A percentile compares a stretch with the other conserved stretches of the same genome.
Conservation (phyloP, 495 filamentous ascomycete genomes). For the Podospora pseudoanserina region DNA sequence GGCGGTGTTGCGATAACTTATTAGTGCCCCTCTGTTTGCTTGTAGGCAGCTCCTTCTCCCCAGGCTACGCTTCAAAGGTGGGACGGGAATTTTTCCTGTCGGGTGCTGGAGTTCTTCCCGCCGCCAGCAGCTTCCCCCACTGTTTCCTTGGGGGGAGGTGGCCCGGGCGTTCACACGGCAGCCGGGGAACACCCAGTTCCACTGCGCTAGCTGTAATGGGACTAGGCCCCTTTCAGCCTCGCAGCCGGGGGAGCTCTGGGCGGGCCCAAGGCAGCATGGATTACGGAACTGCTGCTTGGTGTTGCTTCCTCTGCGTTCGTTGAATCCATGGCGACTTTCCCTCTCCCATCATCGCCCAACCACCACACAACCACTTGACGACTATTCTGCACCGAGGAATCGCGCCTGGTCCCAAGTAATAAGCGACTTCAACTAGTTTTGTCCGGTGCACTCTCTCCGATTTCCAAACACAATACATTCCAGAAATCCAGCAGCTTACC, state of each 20-base stretch:
- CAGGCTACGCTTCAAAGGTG: conserved; percentile 23
- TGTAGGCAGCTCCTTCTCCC: conserved; percentile 28
- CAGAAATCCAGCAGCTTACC: neutral
- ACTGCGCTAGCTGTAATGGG: conserved; percentile 19
- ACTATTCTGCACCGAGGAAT: neutral
- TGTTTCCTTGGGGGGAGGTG: neutral
- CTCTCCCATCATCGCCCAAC: conserved; percentile 14
- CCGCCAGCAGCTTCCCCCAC: conserved; percentile 8
- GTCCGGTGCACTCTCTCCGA: neutral
- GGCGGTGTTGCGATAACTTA: conserved; percentile 12
- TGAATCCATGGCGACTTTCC: conserved; percentile 11
- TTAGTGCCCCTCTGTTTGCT: conserved; percentile 16
- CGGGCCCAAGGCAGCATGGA: conserved; percentile 37
- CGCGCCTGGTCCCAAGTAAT: neutral
- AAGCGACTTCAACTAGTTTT: neutral
- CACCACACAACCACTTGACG: conserved; percentile 19
- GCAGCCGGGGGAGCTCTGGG: conserved; percentile 22
- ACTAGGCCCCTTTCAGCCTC: conserved; percentile 30
- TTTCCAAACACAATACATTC: neutral
- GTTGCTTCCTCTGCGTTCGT: conserved; percentile 20
- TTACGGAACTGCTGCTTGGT: conserved; percentile 31
- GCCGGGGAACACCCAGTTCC: neutral
- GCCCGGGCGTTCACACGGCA: conserved; percentile 14
- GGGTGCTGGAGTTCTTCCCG: conserved; percentile 30
- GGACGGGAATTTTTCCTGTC: conserved; percentile 34